phyloP scores from a whole-genome alignment of 2,329 filamentous ascomycete species.

The Cladosporium phlei region DNA sequence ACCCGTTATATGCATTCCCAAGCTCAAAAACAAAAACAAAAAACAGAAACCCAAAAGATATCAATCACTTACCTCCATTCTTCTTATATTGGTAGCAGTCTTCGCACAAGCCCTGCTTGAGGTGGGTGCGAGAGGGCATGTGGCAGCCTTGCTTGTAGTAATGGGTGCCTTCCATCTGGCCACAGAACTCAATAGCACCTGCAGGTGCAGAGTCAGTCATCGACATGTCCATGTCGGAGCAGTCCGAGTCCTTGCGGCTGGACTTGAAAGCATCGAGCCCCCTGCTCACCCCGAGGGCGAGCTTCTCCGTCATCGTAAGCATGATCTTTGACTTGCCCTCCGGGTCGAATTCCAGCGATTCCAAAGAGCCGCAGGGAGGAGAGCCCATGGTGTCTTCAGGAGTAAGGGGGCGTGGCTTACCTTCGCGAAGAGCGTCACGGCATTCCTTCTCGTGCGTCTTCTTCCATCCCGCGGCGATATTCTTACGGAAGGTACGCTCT shows the following conservation, averaged over 20 bases:
- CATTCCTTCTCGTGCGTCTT: neutral
- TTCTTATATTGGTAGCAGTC: neutral
- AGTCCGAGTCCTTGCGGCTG: neutral
- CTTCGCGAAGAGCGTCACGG: neutral
- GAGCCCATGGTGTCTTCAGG: neutral
- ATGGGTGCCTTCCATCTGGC: neutral
- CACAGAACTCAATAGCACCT: neutral
- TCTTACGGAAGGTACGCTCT: neutral
- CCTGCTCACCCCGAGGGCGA: neutral
- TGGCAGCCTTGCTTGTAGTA: neutral
- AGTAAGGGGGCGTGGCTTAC: neutral
- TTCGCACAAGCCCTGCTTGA: conserved; percentile 4
- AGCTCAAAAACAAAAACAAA: no score
- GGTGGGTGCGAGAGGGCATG: neutral
- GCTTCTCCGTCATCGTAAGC: no score
- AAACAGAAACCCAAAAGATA: no score
- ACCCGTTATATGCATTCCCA: no score
- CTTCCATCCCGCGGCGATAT: neutral
- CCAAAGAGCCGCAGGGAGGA: neutral
- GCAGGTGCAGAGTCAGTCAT: neutral
- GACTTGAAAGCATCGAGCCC: neutral
- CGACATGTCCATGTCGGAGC: conserved; percentile 1
- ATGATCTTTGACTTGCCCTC: no score
- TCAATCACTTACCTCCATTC: conserved; percentile 3
- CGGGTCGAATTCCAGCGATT: neutral